These are phyloP conservation scores for Clitoria ternatea DNA, from an alignment of 306 rosid species.

Conservation along the genomic window DNA sequence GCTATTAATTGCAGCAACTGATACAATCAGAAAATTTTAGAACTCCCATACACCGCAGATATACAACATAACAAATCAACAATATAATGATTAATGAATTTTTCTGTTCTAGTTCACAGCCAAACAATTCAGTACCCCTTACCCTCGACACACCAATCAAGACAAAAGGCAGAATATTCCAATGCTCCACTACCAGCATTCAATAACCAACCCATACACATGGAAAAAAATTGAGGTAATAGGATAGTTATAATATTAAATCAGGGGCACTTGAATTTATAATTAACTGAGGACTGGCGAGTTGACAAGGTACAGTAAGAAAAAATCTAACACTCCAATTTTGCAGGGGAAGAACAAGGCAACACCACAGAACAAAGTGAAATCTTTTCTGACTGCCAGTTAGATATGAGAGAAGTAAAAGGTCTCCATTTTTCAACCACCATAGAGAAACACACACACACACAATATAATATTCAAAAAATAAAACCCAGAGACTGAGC, in stretches of 20 bases:
- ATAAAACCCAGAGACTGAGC: conserved; percentile 17
- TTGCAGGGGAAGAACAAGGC: background rate
- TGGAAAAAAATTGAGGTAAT: background rate
- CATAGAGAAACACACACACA: background rate
- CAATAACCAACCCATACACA: background rate
- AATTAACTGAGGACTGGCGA: background rate
- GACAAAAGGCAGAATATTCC: background rate
- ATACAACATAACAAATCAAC: conserved; percentile 7
- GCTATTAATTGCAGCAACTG: conserved; percentile 90
- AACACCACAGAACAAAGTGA: background rate
- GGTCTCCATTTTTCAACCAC: conserved; percentile 1
- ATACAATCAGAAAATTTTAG: conserved; percentile 35
- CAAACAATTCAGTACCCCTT: background rate
- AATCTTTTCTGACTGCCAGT: background rate
- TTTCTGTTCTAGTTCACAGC: background rate
- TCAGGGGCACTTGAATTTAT: background rate
- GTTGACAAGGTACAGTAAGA: background rate
- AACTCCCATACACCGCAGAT: conserved; percentile 14
- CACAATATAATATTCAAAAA: background rate
- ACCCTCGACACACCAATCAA: background rate
- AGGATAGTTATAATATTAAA: background rate
- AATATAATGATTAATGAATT: background rate
- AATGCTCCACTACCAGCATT: background rate
- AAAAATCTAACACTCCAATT: background rate
- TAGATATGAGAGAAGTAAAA: conserved; percentile 2